A percentile compares a stretch with the other conserved stretches of the same genome.
phyloP scores from a whole-genome alignment of 2,329 filamentous ascomycete species.

The Ascochyta pisi region DNA sequence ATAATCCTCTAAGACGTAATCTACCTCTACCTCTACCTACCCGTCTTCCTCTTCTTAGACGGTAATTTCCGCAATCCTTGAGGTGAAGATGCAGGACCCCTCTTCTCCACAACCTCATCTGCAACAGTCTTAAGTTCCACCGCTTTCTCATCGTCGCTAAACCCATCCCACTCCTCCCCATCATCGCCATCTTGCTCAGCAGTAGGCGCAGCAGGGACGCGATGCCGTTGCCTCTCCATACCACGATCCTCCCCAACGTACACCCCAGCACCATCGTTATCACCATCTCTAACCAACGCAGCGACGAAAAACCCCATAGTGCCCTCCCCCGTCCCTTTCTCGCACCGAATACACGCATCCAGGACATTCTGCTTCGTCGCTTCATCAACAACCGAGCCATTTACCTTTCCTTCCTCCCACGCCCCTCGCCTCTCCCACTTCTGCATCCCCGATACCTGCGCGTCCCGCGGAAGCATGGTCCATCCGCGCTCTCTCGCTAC shows the following conservation, averaged over 20 bases:
- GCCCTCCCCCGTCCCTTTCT: constrained; percentile 79
- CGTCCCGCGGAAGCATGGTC: constrained; percentile 73
- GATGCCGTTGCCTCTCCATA: background rate
- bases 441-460: constrained; percentile 78
- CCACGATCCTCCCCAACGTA: background rate
- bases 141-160: constrained; percentile 45
- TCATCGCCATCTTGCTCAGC: constrained; percentile 26
- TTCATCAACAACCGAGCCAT: constrained; percentile 54
- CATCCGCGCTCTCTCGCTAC: constrained; percentile 74
- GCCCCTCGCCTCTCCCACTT: constrained; percentile 71
- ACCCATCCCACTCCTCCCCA: constrained; percentile 53
- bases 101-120: background rate
- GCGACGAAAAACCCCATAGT: constrained; percentile 97
- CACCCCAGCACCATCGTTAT: background rate
- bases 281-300: constrained; percentile 73
- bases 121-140: constrained; percentile 11
- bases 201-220: constrained; percentile 1
- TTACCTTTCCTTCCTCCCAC: constrained; percentile 50
- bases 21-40: background rate
- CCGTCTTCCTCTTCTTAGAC: background rate
- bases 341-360: constrained; percentile 81
- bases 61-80: too few relatives aligned
- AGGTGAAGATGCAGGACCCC: too few relatives aligned
- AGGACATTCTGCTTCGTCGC: constrained; percentile 53
- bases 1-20: too few relatives aligned